Conservation (phyloP, 306 rosid species). For the Argentina anserina region DNA sequence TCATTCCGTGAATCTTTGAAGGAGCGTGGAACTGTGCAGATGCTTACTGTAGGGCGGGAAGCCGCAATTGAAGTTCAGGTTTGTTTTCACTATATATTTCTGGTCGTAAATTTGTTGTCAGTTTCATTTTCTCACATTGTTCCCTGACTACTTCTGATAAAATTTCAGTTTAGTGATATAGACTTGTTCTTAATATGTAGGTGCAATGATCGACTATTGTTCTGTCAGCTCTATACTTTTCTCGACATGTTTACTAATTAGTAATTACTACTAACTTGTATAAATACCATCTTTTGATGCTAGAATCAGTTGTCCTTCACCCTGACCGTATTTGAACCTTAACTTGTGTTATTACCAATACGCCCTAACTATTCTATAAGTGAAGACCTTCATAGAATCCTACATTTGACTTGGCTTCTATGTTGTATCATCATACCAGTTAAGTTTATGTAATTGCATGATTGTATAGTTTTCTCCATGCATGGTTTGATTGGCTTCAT, state of each 20-base stretch:
- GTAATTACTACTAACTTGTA: not conserved
- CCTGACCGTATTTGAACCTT: not conserved
- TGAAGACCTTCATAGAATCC: not conserved
- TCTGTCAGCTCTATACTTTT: not conserved
- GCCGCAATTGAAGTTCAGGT: conserved; percentile 99
- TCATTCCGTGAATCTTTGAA: conserved; percentile 81
- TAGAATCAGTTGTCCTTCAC: not conserved
- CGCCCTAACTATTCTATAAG: not conserved
- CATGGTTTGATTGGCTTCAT: conserved; percentile 20
- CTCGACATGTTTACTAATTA: not conserved
- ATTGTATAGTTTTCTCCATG: not conserved
- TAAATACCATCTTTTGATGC: not conserved
- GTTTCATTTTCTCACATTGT: not conserved
- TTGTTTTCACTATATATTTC: conserved; percentile 22
- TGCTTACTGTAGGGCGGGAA: conserved; percentile 85
- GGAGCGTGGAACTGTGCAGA: conserved; percentile 95
- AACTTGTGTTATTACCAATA: not conserved
- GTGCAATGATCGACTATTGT: not conserved
- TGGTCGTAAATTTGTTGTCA: conserved; percentile 8
- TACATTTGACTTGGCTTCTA: not conserved
- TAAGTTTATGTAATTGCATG: not conserved
- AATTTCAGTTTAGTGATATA: not conserved
- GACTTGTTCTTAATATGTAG: not conserved
- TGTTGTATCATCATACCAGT: not conserved
- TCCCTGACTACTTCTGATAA: not conserved